A percentile compares a stretch with the other conserved stretches of the same genome.
phyloP scores from a whole-genome alignment of 352 stramenopile genomes.

The Phytopythium litorale region DNA sequence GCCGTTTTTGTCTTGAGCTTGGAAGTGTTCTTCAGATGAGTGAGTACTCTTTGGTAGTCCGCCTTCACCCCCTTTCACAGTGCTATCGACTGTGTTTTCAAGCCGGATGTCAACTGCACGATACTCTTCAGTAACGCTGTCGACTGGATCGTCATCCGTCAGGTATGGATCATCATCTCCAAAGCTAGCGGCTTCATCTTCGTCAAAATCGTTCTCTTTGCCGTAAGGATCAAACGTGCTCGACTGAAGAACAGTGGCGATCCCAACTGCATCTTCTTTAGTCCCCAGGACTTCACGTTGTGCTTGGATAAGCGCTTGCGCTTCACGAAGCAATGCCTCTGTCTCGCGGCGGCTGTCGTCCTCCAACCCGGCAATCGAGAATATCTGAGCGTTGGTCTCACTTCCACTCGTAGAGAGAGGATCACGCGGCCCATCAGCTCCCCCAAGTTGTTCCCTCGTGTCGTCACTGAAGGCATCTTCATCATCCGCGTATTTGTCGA shows the following conservation, averaged over 20 bases:
- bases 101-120: not conserved
- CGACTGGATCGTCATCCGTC: slow-evolving; percentile 2
- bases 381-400: slow-evolving; percentile 3
- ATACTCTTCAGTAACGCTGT: not conserved
- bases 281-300: not conserved
- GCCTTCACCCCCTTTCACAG: not conserved
- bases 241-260: not conserved
- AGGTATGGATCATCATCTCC: not conserved
- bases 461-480: slow-evolving; percentile 9
- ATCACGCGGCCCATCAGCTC: not conserved
- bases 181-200: not conserved
- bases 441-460: not conserved
- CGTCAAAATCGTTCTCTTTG: slow-evolving; percentile 13
- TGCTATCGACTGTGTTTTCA: not conserved
- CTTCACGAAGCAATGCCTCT: slow-evolving; percentile 35
- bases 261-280: slow-evolving; percentile 1
- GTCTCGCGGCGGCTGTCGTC: slow-evolving; percentile 30
- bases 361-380: slow-evolving; percentile 14
- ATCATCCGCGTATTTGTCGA: slow-evolving; percentile 14
- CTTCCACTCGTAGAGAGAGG: not conserved
- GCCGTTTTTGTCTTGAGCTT: not conserved
- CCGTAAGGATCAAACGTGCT: slow-evolving; percentile 3
- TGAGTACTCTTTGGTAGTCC: not conserved
- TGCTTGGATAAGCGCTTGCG: slow-evolving; percentile 24
- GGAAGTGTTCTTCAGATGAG: not conserved